These are phyloP conservation scores for Neurospora sp. DNA, from an alignment of 495 filamentous ascomycete genomes.

Conservation along the genomic window DNA sequence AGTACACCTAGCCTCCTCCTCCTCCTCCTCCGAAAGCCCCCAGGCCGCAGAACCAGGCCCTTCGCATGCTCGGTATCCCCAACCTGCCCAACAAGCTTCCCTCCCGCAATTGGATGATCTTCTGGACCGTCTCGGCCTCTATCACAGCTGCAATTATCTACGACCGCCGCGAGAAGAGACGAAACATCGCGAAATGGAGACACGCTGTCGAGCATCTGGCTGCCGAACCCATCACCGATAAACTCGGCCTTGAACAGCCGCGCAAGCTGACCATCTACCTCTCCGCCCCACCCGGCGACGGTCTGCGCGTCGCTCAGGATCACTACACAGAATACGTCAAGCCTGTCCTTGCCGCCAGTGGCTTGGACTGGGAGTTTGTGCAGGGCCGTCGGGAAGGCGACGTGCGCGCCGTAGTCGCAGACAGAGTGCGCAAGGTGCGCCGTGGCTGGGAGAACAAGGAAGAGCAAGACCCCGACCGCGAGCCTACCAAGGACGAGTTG, in stretches of 20 bases:
- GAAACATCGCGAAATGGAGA: constrained; percentile 75
- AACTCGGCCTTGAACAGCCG: constrained; percentile 53
- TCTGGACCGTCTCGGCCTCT: constrained; percentile 66
- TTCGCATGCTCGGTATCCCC: constrained; percentile 74
- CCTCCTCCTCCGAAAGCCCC: constrained; percentile 34
- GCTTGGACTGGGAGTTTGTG: constrained; percentile 89
- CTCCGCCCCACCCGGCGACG: constrained; percentile 75
- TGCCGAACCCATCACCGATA: constrained; percentile 53
- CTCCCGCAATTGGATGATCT: constrained; percentile 96
- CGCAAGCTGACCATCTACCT: constrained; percentile 83
- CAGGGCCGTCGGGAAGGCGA: constrained; percentile 87
- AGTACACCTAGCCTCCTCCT: constrained; percentile 20
- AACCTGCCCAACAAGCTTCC: constrained; percentile 74
- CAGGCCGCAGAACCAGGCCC: constrained; percentile 53
- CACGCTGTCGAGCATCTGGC: constrained; percentile 79
- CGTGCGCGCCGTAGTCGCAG: constrained; percentile 68
- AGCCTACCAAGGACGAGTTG: constrained; percentile 44
- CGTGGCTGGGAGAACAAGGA: constrained; percentile 48
- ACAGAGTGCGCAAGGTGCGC: constrained; percentile 63
- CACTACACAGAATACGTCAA: constrained; percentile 96
- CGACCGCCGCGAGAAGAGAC: constrained; percentile 80
- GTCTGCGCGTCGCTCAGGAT: constrained; percentile 69
- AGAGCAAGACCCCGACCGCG: constrained; percentile 26
- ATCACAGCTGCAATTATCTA: constrained; percentile 73
- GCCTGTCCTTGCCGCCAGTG: constrained; percentile 79